Evolutionary conservation across 352 stramenopile species (phyloP), one percentile per base, ranked within the genome.

Genomic region (Phytophthora boehmeriae): DNA sequence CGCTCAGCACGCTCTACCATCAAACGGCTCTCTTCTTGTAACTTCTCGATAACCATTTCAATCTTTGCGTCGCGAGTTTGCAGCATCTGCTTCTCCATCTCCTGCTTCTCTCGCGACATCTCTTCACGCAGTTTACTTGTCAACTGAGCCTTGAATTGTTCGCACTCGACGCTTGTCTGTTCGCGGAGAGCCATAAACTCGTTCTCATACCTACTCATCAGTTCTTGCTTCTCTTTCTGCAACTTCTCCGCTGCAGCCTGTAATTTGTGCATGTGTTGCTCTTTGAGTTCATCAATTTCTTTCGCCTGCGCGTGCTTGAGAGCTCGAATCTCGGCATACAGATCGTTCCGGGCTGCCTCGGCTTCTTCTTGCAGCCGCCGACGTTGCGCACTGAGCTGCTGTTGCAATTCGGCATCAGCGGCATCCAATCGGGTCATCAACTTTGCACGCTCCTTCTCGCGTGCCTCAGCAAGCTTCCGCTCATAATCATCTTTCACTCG

Each of bases 1-100:
- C 66, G 57, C 48, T 93, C 82, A 2, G 63, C 79, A 3, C 73
- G 73, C 22, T 87, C 75, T 17, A 92, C 67, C 43, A 79, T 74
- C 14, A 78, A 57, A 10, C 76, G 64, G 23, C 80, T 90, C 49
- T 93, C 82, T 39, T 87, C 73, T 42, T 92, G 82, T 13, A 93
- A 71, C 44, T 92, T 92, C 36, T 88, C 80, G 27, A 93, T 92
- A 59, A 93, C 82, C 34, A 93, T 49, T 50, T 92, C 80, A 35
- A 92, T 87, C 66, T 94, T 92, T 8, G 80, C 73, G 54, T 94
- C 79, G n/a, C 85, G 85, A 3, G 80, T 74, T 47, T 67, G 60
- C 43, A 92, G 66, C 85, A 92, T 88, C 38, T 92, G 78, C 65
- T 75, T 76, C 63, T 92, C 80, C 11, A 91, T 42, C 35, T 73